Evolutionary conservation across 352 stramenopile species (phyloP).

Genomic region (Phytopythium boreale): DNA sequence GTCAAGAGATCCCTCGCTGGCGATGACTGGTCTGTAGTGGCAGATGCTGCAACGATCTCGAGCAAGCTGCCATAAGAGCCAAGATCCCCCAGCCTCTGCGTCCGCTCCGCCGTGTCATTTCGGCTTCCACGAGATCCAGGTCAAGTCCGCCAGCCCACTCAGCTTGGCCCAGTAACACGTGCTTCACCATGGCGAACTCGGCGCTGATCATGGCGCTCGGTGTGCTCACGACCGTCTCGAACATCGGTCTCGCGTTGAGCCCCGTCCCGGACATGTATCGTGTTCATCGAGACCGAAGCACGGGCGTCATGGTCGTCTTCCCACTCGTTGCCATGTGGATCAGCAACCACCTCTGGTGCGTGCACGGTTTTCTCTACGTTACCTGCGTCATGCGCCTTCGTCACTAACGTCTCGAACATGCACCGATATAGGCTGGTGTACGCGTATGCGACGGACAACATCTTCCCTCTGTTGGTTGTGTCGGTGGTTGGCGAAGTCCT

Average conservation of each 20-base stretch:
- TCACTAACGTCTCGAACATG: neutral
- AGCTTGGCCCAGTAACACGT: neutral
- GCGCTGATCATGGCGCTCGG: neutral
- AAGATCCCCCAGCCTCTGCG: neutral
- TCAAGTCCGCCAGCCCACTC: neutral
- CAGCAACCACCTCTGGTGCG: slow-evolving; percentile 39
- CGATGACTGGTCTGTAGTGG: too few relatives aligned
- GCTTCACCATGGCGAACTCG: neutral
- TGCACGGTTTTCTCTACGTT: too few relatives aligned
- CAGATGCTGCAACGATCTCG: too few relatives aligned
- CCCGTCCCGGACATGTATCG: slow-evolving; percentile 27
- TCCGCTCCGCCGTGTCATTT: neutral
- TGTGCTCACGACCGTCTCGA: slow-evolving; percentile 5
- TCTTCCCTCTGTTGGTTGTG: slow-evolving; percentile 28
- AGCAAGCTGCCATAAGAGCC: too few relatives aligned
- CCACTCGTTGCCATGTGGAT: slow-evolving; percentile 38
- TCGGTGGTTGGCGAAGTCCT: slow-evolving; percentile 27
- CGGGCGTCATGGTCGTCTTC: slow-evolving; percentile 26
- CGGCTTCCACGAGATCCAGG: neutral
- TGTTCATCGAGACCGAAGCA: slow-evolving; percentile 14
- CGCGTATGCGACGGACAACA: slow-evolving; percentile 11
- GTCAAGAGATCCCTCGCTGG: too few relatives aligned
- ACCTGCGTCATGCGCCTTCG: too few relatives aligned
- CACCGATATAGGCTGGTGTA: neutral
- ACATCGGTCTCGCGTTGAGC: slow-evolving; percentile 14